Evolutionary conservation across 108 stramenopile genomes (phyloP).

Genomic region (Fragilaria crotonensis): DNA sequence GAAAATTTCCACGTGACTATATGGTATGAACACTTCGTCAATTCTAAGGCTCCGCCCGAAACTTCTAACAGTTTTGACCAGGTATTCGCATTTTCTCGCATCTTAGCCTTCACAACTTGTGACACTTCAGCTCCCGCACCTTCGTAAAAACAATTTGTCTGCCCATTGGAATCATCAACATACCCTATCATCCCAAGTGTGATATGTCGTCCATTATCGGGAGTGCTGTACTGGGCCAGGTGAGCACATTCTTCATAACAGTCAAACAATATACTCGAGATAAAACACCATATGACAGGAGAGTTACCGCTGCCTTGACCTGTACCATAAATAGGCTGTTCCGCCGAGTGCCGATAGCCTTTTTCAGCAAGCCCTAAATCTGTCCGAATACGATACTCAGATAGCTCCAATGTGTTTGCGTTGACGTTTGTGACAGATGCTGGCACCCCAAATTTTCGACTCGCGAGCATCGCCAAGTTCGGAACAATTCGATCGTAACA

Average conservation of each 20-base stretch:
- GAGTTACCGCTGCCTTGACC: background rate
- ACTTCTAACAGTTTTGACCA: background rate
- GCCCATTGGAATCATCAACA: background rate
- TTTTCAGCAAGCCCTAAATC: background rate
- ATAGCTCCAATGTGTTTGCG: background rate
- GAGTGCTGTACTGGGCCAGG: background rate
- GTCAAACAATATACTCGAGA: background rate
- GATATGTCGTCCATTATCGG: background rate
- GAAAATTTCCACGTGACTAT: background rate
- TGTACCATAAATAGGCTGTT: background rate
- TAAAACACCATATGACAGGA: background rate
- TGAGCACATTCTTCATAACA: background rate
- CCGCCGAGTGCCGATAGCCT: background rate
- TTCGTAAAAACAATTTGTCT: background rate
- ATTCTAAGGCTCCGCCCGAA: background rate
- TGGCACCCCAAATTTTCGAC: background rate
- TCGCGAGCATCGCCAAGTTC: too few relatives aligned
- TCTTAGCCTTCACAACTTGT: background rate
- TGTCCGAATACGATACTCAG: background rate
- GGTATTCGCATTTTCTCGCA: background rate
- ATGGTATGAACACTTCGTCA: background rate
- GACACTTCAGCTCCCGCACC: background rate
- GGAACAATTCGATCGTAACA: too few relatives aligned
- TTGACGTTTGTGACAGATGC: background rate
- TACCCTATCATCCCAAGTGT: background rate